These are phyloP conservation scores for Daldinia decipiens DNA, from an alignment of 495 filamentous ascomycete genomes.

Conservation along the genomic window DNA sequence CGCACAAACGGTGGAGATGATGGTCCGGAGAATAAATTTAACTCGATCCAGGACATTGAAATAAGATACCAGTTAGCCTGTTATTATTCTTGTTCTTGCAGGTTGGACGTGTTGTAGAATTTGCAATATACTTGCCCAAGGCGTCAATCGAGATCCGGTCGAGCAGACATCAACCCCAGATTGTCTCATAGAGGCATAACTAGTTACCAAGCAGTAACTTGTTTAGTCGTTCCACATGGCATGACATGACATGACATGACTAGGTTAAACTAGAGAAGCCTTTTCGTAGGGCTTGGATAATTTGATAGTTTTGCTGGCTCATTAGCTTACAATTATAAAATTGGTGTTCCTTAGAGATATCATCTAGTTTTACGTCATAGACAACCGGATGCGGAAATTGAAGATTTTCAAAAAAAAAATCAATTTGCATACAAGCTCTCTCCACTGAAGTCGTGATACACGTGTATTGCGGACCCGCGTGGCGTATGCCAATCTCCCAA, in stretches of 20 bases:
- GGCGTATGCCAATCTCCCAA: slow-evolving; percentile 6
- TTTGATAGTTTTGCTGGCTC: not conserved
- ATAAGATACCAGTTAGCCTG: slow-evolving; percentile 12
- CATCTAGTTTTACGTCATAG: slow-evolving; percentile 40
- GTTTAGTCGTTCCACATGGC: slow-evolving; percentile 31
- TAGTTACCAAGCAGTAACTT: slow-evolving; percentile 21
- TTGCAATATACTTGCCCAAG: slow-evolving; percentile 4
- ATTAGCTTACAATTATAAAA: slow-evolving; percentile 14
- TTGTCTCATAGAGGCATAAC: slow-evolving; percentile 14
- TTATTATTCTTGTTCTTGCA: slow-evolving; percentile 1
- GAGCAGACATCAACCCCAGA: slow-evolving; percentile 24
- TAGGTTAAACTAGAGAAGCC: not conserved
- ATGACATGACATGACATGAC: no score
- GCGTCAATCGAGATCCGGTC: slow-evolving; percentile 31
- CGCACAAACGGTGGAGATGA: slow-evolving; percentile 22
- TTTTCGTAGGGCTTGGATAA: slow-evolving; percentile 7
- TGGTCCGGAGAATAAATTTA: slow-evolving; percentile 14
- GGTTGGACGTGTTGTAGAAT: slow-evolving; percentile 1
- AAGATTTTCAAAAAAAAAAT: slow-evolving; percentile 1
- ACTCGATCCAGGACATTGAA: slow-evolving; percentile 18
- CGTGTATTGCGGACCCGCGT: slow-evolving; percentile 23
- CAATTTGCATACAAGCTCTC: slow-evolving; percentile 4
- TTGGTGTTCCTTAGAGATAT: slow-evolving; percentile 3
- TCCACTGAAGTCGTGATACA: slow-evolving; percentile 13
- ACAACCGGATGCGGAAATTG: slow-evolving; percentile 40